A percentile compares a stretch with the other conserved stretches of the same genome.
Conservation (phyloP, 1,284 basidiomycete species). For the Singerocomus inundabilis region DNA sequence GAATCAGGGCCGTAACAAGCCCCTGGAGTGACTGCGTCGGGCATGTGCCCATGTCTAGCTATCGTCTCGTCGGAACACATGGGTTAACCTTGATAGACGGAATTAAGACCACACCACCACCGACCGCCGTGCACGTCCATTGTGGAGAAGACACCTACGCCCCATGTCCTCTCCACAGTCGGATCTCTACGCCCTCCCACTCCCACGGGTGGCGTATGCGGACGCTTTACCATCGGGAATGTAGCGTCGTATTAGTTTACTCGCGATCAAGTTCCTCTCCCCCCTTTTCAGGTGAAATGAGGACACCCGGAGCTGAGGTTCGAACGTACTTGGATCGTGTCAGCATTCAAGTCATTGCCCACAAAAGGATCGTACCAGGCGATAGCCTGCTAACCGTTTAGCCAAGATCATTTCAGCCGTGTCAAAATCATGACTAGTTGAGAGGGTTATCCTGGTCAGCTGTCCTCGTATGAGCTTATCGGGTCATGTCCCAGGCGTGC, state of each 20-base stretch:
- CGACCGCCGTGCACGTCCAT: background rate
- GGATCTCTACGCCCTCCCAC: background rate
- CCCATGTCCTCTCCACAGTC: background rate
- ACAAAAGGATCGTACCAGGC: constrained; percentile 4
- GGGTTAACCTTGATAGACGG: constrained; percentile 5
- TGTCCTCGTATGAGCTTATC: constrained; percentile 28
- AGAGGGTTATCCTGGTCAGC: constrained; percentile 27
- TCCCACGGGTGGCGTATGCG: background rate
- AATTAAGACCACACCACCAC: constrained; percentile 9
- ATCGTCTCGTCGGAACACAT: constrained; percentile 11
- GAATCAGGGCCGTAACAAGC: background rate
- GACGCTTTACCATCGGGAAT: background rate
- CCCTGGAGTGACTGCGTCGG: background rate
- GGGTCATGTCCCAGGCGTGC: constrained; percentile 11
- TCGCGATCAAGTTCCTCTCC: constrained; percentile 1
- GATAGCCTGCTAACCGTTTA: constrained; percentile 21
- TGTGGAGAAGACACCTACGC: background rate
- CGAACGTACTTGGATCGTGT: background rate
- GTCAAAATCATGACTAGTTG: constrained; percentile 17
- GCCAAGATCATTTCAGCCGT: constrained; percentile 6
- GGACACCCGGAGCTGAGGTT: background rate
- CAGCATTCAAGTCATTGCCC: constrained; percentile 4
- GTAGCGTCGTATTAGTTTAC: constrained; percentile 5
- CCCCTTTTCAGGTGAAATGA: background rate
- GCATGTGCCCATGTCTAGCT: background rate